phyloP scores from a whole-genome alignment of 2,329 filamentous ascomycete species.

The Geosmithia flava region DNA sequence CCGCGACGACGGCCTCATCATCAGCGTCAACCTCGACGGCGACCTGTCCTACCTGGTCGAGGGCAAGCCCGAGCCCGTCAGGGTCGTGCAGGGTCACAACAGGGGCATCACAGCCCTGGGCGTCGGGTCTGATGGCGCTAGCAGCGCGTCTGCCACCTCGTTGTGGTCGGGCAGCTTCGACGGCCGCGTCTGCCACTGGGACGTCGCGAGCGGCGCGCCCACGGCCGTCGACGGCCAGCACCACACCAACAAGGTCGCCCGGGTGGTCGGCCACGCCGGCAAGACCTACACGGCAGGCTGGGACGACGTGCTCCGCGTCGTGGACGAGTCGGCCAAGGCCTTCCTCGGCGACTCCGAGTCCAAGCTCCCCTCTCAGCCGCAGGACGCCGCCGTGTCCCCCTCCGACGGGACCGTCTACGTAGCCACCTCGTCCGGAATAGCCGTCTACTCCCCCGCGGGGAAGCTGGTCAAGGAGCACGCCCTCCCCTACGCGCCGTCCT shows the following conservation, averaged over 20 bases:
- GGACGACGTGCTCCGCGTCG: slow-evolving; percentile 79
- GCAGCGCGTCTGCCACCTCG: slow-evolving; percentile 37
- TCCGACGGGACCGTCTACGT: slow-evolving; percentile 40
- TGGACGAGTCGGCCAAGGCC: slow-evolving; percentile 62
- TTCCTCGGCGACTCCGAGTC: slow-evolving; percentile 54
- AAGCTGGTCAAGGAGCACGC: slow-evolving; percentile 46
- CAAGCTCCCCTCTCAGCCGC: slow-evolving; percentile 70
- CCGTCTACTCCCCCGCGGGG: slow-evolving; percentile 41
- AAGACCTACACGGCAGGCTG: slow-evolving; percentile 80
- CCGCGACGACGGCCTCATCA: slow-evolving; percentile 73
- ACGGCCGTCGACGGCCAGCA: slow-evolving; percentile 64
- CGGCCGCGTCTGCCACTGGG: slow-evolving; percentile 76
- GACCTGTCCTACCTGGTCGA: slow-evolving; percentile 81
- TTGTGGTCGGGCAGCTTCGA: slow-evolving; percentile 90
- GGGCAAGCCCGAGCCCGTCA: slow-evolving; percentile 55
- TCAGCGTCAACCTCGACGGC: slow-evolving; percentile 78
- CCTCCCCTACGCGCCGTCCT: slow-evolving; percentile 53
- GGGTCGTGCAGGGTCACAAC: slow-evolving; percentile 74
- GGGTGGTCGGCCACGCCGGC: slow-evolving; percentile 50
- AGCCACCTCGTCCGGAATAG: slow-evolving; percentile 39
- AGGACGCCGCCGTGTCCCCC: slow-evolving; percentile 44
- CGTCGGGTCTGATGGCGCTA: slow-evolving; percentile 26
- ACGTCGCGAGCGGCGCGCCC: slow-evolving; percentile 56
- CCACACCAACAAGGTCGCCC: slow-evolving; percentile 77
- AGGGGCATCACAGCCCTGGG: slow-evolving; percentile 74